Base-by-base conservation (phyloP, 2,329 filamentous ascomycete genomes). In the Colletotrichum theobromicola region DNA sequence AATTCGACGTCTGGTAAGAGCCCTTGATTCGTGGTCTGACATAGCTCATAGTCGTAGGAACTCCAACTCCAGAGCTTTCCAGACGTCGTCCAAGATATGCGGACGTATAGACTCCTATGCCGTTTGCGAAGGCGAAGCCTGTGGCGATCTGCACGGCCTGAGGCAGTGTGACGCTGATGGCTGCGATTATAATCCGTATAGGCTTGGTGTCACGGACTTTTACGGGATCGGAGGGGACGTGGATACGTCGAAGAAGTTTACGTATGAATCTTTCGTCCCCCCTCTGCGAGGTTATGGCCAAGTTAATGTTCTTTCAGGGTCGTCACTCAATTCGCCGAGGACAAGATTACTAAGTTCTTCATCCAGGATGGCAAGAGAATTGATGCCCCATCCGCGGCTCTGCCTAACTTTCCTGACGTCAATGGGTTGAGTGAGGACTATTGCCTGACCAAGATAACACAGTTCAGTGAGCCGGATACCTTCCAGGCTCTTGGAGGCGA, bases 171-270 rank as follows among this genome's bases (percentile, higher is more conserved):
- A 93, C 81, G 89, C 89, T 72, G 89, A 91, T 76, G 92, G 92
- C 26, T 93, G 92, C 79, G 91, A 92, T 79, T 92, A 90, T 85
- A 92, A 92, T 85, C 84, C 88, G 26, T 93, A 89, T 88, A 90
- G 91, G 78, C 87, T 90, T 84, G 91, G 90, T 46, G 88, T 89
- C 80, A 85, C 83, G 37, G 83, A 84, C 80, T 93, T 93, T 84
- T 93, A 90, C 81, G 91, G 91, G 35, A 83, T 86, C 0, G 88
- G 87, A 69, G 85, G 85, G 81, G 90, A 84, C 13, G 85, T 93
- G 74, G 88, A 93, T 81, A 91, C 90, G 58, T 87, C 80, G 67
- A 85, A 85, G 77, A 87, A 87, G 72, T 86, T 93, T 78, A 93
- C 84, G 79, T 78, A 57, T 57, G 76, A 12, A 26, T 2, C 10